Base-by-base conservation (phyloP, 352 stramenopile genomes). In the Albugo laibachii region DNA sequence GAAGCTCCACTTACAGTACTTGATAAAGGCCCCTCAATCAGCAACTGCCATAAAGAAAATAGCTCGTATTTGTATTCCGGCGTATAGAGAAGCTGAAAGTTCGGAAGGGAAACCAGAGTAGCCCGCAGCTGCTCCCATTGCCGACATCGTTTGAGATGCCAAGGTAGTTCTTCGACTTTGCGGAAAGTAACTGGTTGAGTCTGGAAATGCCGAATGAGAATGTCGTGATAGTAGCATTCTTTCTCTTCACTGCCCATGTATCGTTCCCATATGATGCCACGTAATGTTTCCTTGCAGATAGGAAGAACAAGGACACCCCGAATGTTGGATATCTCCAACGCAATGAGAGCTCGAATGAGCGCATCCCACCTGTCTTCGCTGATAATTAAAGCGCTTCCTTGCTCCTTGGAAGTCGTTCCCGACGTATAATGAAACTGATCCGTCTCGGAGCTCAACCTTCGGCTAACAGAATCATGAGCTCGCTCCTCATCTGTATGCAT, bases 11-110 rank as follows among this genome's bases (percentile, higher is more conserved):
- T 54, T 73, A 73, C 16, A 80, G 54, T 8, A n/a, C n/a, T n/a
- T n/a, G 74, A 59, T 34, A 81, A 43, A 19, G 72, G 81, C 0
- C 82, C 81, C 42, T 92, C 69, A 3, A 69, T 83, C 13, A 96
- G 70, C 19, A 77, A 62, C 37, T 75, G 75, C 80, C 89, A 94
- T 59, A 95, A 96, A 5, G 62, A 65, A 55, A 93, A 93, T 31
- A 97, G 66, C 56, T 97, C 86, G 24, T 59, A 58, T 50, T 84
- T 93, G 55, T 92, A 82, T 42, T 92, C 83, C 12, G 66, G 73
- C 6, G 81, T 91, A 61, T 89, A 95, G 50, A 94, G 68, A 34
- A 94, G 64, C 59, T 95, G 80, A 55, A 97, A 94, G 56, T 89
- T 95, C 13, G 74, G 64, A 12, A 97, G 48, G 49, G 94, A 84